Evolutionary conservation across 1,284 basidiomycete genomes (phyloP).

Genomic region (Trametes hirsuta): DNA sequence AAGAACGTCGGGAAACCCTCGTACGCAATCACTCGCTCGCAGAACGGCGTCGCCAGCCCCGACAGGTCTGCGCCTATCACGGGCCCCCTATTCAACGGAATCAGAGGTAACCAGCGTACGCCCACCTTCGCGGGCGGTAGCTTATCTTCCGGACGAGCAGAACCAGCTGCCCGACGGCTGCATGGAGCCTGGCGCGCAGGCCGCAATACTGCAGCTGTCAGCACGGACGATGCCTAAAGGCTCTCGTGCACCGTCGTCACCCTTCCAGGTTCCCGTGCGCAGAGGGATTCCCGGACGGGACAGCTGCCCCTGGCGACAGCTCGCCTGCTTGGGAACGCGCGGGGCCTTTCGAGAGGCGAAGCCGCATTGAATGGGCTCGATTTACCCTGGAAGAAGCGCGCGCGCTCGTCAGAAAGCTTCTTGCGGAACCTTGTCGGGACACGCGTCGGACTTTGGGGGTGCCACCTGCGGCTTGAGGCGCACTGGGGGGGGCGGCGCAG

Average conservation of each 20-base stretch:
- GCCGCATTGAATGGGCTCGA: slow-evolving; percentile 9
- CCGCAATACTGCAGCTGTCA: too few relatives aligned
- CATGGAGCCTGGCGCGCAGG: too few relatives aligned
- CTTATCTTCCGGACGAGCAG: neutral
- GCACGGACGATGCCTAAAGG: too few relatives aligned
- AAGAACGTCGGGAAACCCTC: neutral
- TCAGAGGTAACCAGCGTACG: neutral
- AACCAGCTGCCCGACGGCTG: too few relatives aligned
- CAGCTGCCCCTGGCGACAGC: slow-evolving; percentile 6
- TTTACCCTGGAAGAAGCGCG: slow-evolving; percentile 7
- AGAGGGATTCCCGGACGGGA: too few relatives aligned
- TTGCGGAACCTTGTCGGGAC: slow-evolving; percentile 6
- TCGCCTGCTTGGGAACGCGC: slow-evolving; percentile 4
- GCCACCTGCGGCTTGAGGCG: neutral
- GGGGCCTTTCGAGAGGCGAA: neutral
- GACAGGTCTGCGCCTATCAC: slow-evolving; percentile 6
- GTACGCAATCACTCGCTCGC: neutral
- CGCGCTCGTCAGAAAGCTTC: slow-evolving; percentile 12
- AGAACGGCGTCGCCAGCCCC: neutral
- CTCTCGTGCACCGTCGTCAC: too few relatives aligned
- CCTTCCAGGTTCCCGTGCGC: too few relatives aligned
- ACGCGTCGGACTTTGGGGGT: slow-evolving; percentile 14
- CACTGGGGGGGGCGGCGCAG: too few relatives aligned
- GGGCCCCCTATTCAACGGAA: neutral
- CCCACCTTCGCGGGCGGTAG: neutral